These are phyloP conservation scores for Mucor plumbeus DNA, from an alignment of 371 early-diverging fungal species.

Conservation along the genomic window DNA sequence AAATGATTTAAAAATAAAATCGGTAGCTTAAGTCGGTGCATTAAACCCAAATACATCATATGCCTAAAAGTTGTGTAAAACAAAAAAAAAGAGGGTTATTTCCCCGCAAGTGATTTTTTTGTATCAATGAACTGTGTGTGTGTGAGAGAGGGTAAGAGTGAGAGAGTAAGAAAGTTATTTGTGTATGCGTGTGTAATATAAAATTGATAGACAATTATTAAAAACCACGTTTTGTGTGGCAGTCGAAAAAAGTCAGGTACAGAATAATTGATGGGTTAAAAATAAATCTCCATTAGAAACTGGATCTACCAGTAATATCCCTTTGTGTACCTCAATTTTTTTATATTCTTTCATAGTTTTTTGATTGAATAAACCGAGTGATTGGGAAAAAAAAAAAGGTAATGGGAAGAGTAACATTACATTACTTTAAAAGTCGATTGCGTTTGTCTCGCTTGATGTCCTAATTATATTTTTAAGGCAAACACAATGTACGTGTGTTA, in stretches of 20 bases:
- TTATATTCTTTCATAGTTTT: background rate
- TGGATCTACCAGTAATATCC: conserved; percentile 11
- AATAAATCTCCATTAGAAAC: conserved; percentile 3
- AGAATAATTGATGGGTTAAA: conserved; percentile 4
- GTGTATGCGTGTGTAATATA: background rate
- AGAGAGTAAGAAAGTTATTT: background rate
- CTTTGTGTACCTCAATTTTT: conserved; percentile 2
- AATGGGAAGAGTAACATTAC: too few species aligned
- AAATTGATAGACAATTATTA: background rate
- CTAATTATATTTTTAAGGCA: too few species aligned
- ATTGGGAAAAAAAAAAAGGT: background rate
- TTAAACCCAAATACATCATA: conserved; percentile 26
- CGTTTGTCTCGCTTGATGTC: background rate
- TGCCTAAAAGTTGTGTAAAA: conserved; percentile 15
- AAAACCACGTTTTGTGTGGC: conserved; percentile 27
- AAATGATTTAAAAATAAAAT: conserved; percentile 29
- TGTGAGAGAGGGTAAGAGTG: background rate
- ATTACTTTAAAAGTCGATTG: background rate
- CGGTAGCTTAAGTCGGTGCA: conserved; percentile 42
- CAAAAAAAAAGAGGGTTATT: background rate
- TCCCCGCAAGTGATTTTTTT: conserved; percentile 1
- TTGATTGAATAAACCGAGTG: background rate
- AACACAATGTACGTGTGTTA: background rate
- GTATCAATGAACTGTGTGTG: background rate
- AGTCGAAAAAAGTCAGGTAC: conserved; percentile 2